Evolutionary conservation across 257 asterid genomes (phyloP), one percentile per base, ranked within the genome.

Genomic region (Echium plantagineum): DNA sequence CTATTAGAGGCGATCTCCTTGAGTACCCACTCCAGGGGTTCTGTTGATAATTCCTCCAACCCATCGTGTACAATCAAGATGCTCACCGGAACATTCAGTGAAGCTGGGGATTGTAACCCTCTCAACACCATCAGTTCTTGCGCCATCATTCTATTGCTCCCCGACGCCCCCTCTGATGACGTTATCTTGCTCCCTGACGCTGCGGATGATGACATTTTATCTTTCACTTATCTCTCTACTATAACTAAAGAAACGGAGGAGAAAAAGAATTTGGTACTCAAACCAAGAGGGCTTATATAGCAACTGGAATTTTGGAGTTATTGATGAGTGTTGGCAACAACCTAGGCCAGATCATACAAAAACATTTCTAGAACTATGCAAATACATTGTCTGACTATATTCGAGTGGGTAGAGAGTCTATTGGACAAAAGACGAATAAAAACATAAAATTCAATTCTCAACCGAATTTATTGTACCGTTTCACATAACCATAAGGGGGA

Each of bases 1-100:
- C 70, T 22, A 30, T 65, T 66, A 24, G 77, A 32, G 0, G 82
- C 77, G 20, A 81, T 80, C 30, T 71, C 84, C 70, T 75, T 69
- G n/a, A 83, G 73, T 4, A 82, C 81, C 87, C 95, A 81, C 56
- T 86, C 89, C 18, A 86, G 47, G 3, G 87, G 65, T 10, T 80
- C 87, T 32, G 75, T 42, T 0, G 85, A 70, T 64, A 86, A 79
- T 18, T 83, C 89, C 63, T 72, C 72, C 19, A 86, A 72, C 1
- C 76, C 87, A 51, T 83, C 80, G 87, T 81, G 81, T 2, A 86
- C 82, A 21, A 86, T 55, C 1, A 83, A 71, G 3, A 83, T 77
- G 1, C 78, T 85, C 42, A 75, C 74, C 0, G 87, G 84, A 6
- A 54, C 66, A 19, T 83, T 64, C 2, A 57, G 49, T 0, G 87